Percentiles rank a stretch among this genome's conserved stretches.
These are phyloP conservation scores for Trichoderma sp. DNA, from an alignment of 2,329 filamentous ascomycete genomes.

Conservation along the genomic window DNA sequence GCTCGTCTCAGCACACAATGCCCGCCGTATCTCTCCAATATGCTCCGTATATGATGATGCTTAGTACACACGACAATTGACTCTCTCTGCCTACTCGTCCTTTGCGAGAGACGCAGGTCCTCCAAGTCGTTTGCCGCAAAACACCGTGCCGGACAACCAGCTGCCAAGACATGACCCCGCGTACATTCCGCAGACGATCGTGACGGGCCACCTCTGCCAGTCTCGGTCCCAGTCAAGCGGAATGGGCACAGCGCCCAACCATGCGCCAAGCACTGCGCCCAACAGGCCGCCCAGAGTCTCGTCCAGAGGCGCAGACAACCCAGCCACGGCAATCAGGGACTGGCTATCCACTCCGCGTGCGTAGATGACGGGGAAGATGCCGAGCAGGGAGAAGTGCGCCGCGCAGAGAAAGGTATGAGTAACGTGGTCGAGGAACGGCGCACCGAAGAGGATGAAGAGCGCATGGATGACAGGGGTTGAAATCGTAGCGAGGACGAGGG, in stretches of 20 bases:
- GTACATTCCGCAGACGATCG: constrained; percentile 80
- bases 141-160: constrained; percentile 52
- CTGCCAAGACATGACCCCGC: constrained; percentile 72
- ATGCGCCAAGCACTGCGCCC: constrained; percentile 78
- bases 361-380: constrained; percentile 78
- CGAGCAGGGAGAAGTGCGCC: constrained; percentile 75
- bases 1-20: constrained; percentile 6
- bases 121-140: constrained; percentile 45
- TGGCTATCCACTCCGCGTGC: constrained; percentile 71
- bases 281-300: constrained; percentile 77
- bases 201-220: constrained; percentile 98
- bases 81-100: constrained; percentile 29
- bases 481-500: constrained; percentile 61
- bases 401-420: constrained; percentile 76
- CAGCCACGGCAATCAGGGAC: constrained; percentile 68
- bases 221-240: constrained; percentile 98
- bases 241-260: constrained; percentile 92
- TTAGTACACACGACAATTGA: neutral
- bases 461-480: constrained; percentile 62
- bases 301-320: constrained; percentile 70
- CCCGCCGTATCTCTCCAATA: neutral
- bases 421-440: constrained; percentile 79
- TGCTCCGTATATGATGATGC: neutral
- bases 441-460: constrained; percentile 82
- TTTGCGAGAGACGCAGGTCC: constrained; percentile 22